Evolutionary conservation across 2,329 filamentous ascomycete species (phyloP).

Genomic region (Ophiosphaerella korrae): DNA sequence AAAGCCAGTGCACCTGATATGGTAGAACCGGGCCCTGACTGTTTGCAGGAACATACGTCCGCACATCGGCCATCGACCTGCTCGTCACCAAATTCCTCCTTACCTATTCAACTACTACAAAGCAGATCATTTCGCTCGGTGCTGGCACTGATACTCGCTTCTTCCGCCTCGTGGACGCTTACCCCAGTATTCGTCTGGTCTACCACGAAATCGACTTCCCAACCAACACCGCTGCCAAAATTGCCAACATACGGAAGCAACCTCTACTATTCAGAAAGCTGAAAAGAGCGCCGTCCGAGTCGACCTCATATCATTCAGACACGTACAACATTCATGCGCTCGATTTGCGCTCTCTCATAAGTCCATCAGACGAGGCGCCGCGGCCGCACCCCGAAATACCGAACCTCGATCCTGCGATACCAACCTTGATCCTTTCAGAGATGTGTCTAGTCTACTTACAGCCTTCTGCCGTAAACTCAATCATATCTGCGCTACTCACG

Average conservation of each 20-base stretch:
- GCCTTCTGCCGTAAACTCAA: conserved; percentile 64
- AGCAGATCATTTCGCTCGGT: conserved; percentile 89
- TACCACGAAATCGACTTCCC: conserved; percentile 96
- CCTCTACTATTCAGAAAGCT: conserved; percentile 38
- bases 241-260: conserved; percentile 48
- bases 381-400: conserved; percentile 40
- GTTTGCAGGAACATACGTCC: conserved; percentile 80
- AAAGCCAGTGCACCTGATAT: conserved; percentile 16
- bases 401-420: conserved; percentile 61
- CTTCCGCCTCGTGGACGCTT: conserved; percentile 70
- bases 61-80: conserved; percentile 80
- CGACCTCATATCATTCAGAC: conserved; percentile 53
- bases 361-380: conserved; percentile 18
- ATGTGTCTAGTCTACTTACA: conserved; percentile 93
- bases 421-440: conserved; percentile 89
- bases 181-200: conserved; percentile 56
- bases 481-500: conserved; percentile 57
- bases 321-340: conserved; percentile 62
- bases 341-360: conserved; percentile 69
- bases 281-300: conserved; percentile 21
- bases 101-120: conserved; percentile 45
- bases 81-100: conserved; percentile 75
- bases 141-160: conserved; percentile 92
- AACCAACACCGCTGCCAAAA: conserved; percentile 71
- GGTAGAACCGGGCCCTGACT: neutral